These are phyloP conservation scores for Apiospora phragmitis DNA, from an alignment of 2,329 filamentous ascomycete species.

Conservation along the genomic window DNA sequence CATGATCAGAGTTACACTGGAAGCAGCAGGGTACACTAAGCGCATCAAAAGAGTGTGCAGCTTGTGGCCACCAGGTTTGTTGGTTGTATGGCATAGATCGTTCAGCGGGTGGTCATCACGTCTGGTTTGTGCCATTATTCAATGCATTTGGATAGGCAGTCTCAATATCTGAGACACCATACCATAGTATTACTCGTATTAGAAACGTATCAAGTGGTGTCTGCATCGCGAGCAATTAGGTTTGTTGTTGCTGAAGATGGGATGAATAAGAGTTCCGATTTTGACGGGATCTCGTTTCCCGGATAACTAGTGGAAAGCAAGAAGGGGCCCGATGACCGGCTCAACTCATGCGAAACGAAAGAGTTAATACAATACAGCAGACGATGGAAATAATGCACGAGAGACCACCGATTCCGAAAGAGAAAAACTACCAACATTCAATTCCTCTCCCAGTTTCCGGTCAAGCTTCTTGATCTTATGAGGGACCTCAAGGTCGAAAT, in stretches of 20 bases:
- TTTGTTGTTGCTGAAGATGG: neutral
- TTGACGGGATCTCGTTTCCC: neutral
- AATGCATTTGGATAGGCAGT: too few species aligned
- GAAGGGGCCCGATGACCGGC: neutral
- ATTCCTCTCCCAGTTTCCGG: neutral
- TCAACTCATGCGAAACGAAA: neutral
- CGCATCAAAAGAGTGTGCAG: neutral
- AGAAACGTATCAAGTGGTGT: too few species aligned
- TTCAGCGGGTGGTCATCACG: too few species aligned
- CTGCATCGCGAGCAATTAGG: neutral
- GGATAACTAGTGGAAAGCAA: neutral
- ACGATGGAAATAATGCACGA: neutral
- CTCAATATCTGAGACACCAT: too few species aligned
- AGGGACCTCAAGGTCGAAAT: neutral
- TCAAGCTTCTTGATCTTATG: too few species aligned
- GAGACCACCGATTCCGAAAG: too few species aligned
- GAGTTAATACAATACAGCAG: neutral
- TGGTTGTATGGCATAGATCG: too few species aligned
- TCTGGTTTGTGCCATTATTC: too few species aligned
- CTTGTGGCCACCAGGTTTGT: neutral
- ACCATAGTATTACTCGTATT: too few species aligned
- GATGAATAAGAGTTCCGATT: neutral
- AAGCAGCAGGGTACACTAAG: neutral
- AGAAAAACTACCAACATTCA: neutral
- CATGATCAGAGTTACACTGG: neutral